phyloP scores from a whole-genome alignment of 2,329 filamentous ascomycete species.

The Phaeosphaeria sp. region DNA sequence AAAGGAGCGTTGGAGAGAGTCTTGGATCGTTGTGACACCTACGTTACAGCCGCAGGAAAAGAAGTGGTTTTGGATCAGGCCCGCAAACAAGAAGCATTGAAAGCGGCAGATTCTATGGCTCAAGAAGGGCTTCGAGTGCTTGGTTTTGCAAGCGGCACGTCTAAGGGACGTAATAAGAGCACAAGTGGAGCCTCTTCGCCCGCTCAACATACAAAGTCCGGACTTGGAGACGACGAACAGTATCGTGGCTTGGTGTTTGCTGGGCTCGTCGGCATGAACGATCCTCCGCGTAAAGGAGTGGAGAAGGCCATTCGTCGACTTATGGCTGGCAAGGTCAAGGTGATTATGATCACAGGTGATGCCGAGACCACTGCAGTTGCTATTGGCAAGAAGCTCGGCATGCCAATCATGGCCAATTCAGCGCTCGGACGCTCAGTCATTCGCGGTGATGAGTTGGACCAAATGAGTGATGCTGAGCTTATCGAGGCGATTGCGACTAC shows the following conservation, averaged over 20 bases:
- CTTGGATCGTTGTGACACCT: slow-evolving; percentile 86
- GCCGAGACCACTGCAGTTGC: slow-evolving; percentile 93
- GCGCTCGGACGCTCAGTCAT: slow-evolving; percentile 73
- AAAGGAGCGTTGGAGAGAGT: slow-evolving; percentile 93
- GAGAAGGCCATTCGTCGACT: slow-evolving; percentile 86
- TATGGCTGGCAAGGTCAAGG: slow-evolving; percentile 92
- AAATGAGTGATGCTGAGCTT: slow-evolving; percentile 85
- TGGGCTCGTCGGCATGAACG: slow-evolving; percentile 95
- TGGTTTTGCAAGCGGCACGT: slow-evolving; percentile 86
- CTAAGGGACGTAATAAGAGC: slow-evolving; percentile 37
- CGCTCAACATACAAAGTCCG: slow-evolving; percentile 26
- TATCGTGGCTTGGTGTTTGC: slow-evolving; percentile 89
- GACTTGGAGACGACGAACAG: slow-evolving; percentile 67
- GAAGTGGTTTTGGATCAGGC: slow-evolving; percentile 84
- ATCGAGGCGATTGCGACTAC: slow-evolving; percentile 84
- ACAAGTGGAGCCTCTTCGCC: slow-evolving; percentile 42
- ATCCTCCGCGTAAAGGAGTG: slow-evolving; percentile 90
- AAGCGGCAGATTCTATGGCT: slow-evolving; percentile 86
- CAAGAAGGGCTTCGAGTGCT: slow-evolving; percentile 87
- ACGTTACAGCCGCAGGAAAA: slow-evolving; percentile 82
- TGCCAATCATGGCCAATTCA: slow-evolving; percentile 74
- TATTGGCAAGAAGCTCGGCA: slow-evolving; percentile 93
- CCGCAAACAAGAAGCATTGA: slow-evolving; percentile 74
- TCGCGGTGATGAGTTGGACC: slow-evolving; percentile 88
- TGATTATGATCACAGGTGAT: slow-evolving; percentile 99